Base-by-base conservation (phyloP, 2,329 filamentous ascomycete genomes). In the Fusarium tanahbumbuense region DNA sequence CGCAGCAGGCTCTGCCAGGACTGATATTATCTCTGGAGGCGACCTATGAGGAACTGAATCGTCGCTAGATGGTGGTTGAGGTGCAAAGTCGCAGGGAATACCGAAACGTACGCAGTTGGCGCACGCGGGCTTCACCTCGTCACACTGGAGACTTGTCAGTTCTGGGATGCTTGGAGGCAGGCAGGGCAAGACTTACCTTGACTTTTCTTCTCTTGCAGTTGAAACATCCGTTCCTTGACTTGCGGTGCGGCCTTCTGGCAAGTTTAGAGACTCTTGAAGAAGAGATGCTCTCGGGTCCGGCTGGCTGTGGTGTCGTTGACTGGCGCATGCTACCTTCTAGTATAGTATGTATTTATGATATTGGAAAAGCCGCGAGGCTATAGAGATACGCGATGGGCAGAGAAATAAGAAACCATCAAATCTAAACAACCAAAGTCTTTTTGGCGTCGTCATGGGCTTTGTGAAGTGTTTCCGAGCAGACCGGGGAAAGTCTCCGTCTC, bases 171-270 rank as follows among this genome's bases (percentile, higher is more conserved):
- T 53, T 49, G 47, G 22, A 47, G 53, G 32, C 23, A 58, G 57
- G 40, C 32, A 58, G 60, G 27, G 28, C 27, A 28, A 22, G 27
- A 57, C 68, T 46, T 50, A 76, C 76, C 71, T 78, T 78, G 52
- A 78, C 75, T 64, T 78, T 78, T 28, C 76, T 66, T 48, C 74
- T 70, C 27, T 78, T 78, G 55, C 76, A 78, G 56, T 78, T 78
- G 53, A 76, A 70, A 42, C 76, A 78, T 16, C 76, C 76, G 40
- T 75, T 74, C 44, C 76, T 67, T 16, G 76, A 77, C 61, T 78
- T 78, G 60, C 74, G 73, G 50, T 76, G 75, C n/a, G 75, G 73
- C 66, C 75, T 74, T 54, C 72, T 73, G 23, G 72, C 71, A 47
- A 76, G 61, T 46, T 76, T 76, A 45, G 74, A 75, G 47, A 76